Evolutionary conservation across 1,139 yeast species (phyloP), one percentile per base, ranked within the genome.

Genomic region (Scheffersomyces lignicola): DNA sequence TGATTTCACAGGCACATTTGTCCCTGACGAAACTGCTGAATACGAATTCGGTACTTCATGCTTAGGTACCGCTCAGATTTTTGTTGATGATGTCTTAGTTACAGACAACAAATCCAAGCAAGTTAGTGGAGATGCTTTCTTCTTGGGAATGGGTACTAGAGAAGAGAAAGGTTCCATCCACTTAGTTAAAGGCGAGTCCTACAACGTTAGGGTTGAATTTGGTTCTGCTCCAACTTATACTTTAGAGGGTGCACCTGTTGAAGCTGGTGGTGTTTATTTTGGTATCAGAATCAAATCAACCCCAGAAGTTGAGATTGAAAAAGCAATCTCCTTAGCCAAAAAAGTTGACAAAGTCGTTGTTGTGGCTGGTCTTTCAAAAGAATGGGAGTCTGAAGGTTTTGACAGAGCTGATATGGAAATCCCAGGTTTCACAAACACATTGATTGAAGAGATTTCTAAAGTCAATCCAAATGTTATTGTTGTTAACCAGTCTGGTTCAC

Each of bases 401-500:
- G 69, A 63, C 43, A 47, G 69, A 39, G 55, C 61, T 16, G 40
- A 51, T 37, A 55, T 60, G 62, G 52, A 49, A 7, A 48, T 76
- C 20, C 84, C 85, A 29, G 73, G 73, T 9, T 52, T 58, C 37
- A 69, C 77, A 27, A 68, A 76, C 41, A 60, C 65, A 30, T 60
- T 79, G 37, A 64, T 78, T 17, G 56, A 51, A 20, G 75, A 65
- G 23, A 69, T 79, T 13, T 38, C 65, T 24, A 60, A 60, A 31
- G 82, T 62, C 30, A 78, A 77, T 47, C 67, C 70, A 25, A 73
- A 77, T 48, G 66, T 73, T 7, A 69, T 76, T 15, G 61, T 78
- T 31, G 81, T 78, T 17, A 71, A 76, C 54, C 83, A 78, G 52
- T 69, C 80, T 3, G 85, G 85, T 35, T 67, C 82, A 8, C 84